Evolutionary conservation across 805 yeast species (phyloP), one percentile per base, ranked within the genome.

Genomic region (Sugiyamaella boreocaroliniensis): DNA sequence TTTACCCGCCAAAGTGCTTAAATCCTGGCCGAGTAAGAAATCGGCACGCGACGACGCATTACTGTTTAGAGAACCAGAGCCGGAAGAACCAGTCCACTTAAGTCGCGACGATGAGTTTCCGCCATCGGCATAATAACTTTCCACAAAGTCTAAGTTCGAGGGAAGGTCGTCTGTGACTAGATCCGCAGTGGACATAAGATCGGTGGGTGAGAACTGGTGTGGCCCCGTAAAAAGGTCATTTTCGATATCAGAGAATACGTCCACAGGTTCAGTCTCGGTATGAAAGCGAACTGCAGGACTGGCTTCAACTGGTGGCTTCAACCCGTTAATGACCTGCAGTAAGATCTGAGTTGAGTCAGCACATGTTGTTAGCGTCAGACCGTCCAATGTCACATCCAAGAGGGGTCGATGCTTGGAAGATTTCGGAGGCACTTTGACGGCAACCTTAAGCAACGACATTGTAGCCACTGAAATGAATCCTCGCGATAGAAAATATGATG

Each of bases 321-420:
- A 71, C 61, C 89, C 96, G 54, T 79, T 82, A 9, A 83, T 57
- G 8, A 86, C 61, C 56, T 85, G 95, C 1, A 81, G 55, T 43
- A 90, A 66, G 11, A 92, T 79, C 61, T 87, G 85, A 0, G 82
- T 76, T 0, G 97, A 88, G 64, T 90, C 98, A 1, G 96, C 92
- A 70, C 97, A 89, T 51, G 61, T 50, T 16, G 58, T 57, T 44
- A 62, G 32, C 11, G 55, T 48, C n/a, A 47, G 54, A 12, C 67
- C 16, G 66, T 51, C 14, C 75, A 77, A 15, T 70, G 56, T 43
- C 12, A 48, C 22, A 20, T 45, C 34, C 22, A 44, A n/a, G n/a
- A 20, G 19, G n/a, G 40, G 41, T 10, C 29, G 18, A 18, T 29
- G 32, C 9, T 45, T 45, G 4, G 37, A n/a, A 9, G 46, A 20